Conservation (phyloP, 805 yeast genomes). For the Ogataea allantospora region DNA sequence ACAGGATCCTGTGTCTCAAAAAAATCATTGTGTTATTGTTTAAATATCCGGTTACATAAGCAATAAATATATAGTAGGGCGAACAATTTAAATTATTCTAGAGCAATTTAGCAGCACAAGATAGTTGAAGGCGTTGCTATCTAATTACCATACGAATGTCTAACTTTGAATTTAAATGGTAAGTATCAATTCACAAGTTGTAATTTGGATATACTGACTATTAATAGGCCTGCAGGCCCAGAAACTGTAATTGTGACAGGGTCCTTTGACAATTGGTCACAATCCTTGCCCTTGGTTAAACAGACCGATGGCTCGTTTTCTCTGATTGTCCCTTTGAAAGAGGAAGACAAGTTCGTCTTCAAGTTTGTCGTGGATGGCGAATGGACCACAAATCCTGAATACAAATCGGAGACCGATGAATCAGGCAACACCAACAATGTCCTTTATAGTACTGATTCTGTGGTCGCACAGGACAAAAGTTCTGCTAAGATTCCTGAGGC, state of each 20-base stretch:
- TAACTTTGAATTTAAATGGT: constrained; percentile 28
- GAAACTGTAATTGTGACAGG: constrained; percentile 55
- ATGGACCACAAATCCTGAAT: constrained; percentile 46
- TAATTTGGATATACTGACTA: background rate
- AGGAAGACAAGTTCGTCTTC: constrained; percentile 36
- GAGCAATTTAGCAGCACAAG: constrained; percentile 11
- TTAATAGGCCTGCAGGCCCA: constrained; percentile 36
- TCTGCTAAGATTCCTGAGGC: constrained; percentile 43
- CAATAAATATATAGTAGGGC: constrained; percentile 11
- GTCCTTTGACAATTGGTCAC: constrained; percentile 56
- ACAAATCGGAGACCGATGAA: constrained; percentile 44
- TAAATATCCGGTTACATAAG: constrained; percentile 3
- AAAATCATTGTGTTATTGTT: constrained; percentile 16
- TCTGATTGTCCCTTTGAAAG: constrained; percentile 31
- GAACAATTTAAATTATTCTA: constrained; percentile 20
- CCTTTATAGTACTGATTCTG: constrained; percentile 39
- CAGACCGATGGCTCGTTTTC: constrained; percentile 37
- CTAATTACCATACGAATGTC: constrained; percentile 28
- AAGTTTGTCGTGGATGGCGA: constrained; percentile 62
- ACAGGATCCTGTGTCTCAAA: constrained; percentile 3
- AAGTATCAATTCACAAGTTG: constrained; percentile 9
- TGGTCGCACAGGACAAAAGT: constrained; percentile 29
- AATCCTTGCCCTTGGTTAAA: constrained; percentile 47
- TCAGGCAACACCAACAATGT: constrained; percentile 54
- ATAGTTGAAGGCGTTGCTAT: constrained; percentile 1